phyloP scores from a whole-genome alignment of 495 filamentous ascomycete genomes.

The Aspergillus diversus region DNA sequence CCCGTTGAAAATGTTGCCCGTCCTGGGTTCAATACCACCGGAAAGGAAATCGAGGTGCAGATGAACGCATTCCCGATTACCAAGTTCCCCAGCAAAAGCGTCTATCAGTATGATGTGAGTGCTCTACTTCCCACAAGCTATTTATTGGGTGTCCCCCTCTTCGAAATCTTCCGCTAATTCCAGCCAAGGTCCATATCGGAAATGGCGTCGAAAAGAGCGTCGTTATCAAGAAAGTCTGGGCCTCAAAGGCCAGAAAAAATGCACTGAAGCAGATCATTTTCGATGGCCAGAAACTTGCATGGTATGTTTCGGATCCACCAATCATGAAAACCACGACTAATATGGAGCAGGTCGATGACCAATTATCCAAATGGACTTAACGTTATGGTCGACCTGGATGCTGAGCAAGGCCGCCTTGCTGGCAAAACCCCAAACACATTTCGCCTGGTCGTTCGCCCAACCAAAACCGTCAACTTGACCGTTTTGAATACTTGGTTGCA shows the following conservation, averaged over 20 bases:
- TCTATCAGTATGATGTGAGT: slow-evolving; percentile 90
- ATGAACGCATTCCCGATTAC: slow-evolving; percentile 78
- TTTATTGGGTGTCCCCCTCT: not conserved
- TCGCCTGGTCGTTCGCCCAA: slow-evolving; percentile 59
- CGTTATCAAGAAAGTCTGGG: slow-evolving; percentile 75
- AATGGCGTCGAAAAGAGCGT: slow-evolving; percentile 62
- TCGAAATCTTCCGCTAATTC: slow-evolving; percentile 4
- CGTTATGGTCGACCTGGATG: slow-evolving; percentile 67
- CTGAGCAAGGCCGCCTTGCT: slow-evolving; percentile 47
- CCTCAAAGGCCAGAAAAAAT: slow-evolving; percentile 57
- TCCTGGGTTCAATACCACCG: slow-evolving; percentile 58
- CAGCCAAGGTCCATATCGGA: slow-evolving; percentile 61
- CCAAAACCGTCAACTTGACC: slow-evolving; percentile 63
- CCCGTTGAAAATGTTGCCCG: slow-evolving; percentile 41
- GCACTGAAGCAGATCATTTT: slow-evolving; percentile 66
- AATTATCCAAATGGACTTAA: slow-evolving; percentile 44
- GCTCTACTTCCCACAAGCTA: slow-evolving; percentile 3
- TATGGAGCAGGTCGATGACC: slow-evolving; percentile 39
- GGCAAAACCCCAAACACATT: slow-evolving; percentile 50
- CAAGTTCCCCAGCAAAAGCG: slow-evolving; percentile 50
- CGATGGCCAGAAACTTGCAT: slow-evolving; percentile 79
- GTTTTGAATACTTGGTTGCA: slow-evolving; percentile 67
- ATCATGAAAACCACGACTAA: not conserved
- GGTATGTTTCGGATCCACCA: slow-evolving; percentile 53
- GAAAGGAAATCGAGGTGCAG: slow-evolving; percentile 57